Percentiles rank a stretch among this genome's conserved stretches.
phyloP scores from a whole-genome alignment of 805 yeast species.

The Kodamaea hsintzibuensis region DNA sequence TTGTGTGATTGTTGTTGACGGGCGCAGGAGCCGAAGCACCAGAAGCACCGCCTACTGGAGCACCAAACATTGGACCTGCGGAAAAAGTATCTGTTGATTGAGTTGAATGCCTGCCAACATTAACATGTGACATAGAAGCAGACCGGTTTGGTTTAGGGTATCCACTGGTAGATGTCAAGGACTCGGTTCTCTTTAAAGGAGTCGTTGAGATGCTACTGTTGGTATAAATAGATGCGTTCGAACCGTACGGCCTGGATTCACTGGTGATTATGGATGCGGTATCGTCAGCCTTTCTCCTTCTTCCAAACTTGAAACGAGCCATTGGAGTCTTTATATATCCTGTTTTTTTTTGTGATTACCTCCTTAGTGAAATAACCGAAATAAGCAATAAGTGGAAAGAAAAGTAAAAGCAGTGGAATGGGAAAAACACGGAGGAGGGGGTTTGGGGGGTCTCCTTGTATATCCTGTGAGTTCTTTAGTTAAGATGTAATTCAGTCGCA shows the following conservation, averaged over 20 bases:
- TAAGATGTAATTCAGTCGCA: background rate
- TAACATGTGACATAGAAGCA: slow-evolving; percentile 11
- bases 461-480: background rate
- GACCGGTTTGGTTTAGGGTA: slow-evolving; percentile 7
- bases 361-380: slow-evolving; percentile 4
- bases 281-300: slow-evolving; percentile 36
- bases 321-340: slow-evolving; percentile 22
- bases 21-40: background rate
- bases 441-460: background rate
- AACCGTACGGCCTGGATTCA: slow-evolving; percentile 1
- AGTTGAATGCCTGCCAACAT: slow-evolving; percentile 10
- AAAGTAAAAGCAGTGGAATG: background rate
- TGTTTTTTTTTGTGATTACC: background rate
- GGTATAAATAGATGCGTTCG: slow-evolving; percentile 8
- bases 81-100: background rate
- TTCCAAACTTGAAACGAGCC: slow-evolving; percentile 62
- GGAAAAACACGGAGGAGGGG: background rate
- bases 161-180: background rate
- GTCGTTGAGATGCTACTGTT: slow-evolving; percentile 8
- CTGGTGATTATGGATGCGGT: slow-evolving; percentile 13
- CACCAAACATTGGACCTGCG: background rate
- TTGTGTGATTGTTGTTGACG: slow-evolving; percentile 12
- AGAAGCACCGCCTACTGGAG: no score
- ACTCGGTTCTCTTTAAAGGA: background rate
- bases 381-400: background rate